A percentile compares a stretch with the other conserved stretches of the same genome.
phyloP scores from a whole-genome alignment of 1,139 yeast genomes.

The Barnettozyma hawaiiensis region DNA sequence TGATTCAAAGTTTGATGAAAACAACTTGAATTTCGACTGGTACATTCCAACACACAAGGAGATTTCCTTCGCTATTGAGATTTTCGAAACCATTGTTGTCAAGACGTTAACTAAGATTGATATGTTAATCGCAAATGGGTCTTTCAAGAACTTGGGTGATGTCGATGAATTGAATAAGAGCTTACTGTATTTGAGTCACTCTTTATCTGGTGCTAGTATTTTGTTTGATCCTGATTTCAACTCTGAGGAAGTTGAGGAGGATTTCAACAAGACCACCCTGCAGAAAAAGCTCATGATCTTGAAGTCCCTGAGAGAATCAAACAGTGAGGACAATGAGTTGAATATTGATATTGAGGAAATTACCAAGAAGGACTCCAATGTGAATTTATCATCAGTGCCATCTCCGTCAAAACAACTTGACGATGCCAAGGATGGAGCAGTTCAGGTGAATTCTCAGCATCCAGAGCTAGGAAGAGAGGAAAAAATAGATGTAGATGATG shows the following conservation, averaged over 20 bases:
- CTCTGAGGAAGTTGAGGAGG: conserved; percentile 23
- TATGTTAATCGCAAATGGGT: conserved; percentile 22
- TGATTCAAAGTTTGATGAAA: conserved; percentile 35
- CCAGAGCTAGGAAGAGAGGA: conserved; percentile 2
- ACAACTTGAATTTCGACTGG: conserved; percentile 63
- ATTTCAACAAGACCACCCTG: conserved; percentile 20
- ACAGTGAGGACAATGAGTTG: conserved; percentile 29
- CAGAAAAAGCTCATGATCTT: conserved; percentile 30
- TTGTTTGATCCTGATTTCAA: conserved; percentile 63
- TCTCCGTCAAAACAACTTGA: conserved; percentile 28
- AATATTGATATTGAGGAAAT: conserved; percentile 33
- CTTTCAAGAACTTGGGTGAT: conserved; percentile 16
- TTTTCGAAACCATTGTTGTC: conserved; percentile 48
- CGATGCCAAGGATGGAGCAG: conserved; percentile 23
- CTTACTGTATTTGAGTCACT: conserved; percentile 52
- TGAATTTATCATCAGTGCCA: conserved; percentile 28
- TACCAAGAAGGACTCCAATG: conserved; percentile 14
- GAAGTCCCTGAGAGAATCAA: conserved; percentile 30
- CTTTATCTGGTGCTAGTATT: conserved; percentile 69
- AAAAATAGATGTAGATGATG: conserved; percentile 13
- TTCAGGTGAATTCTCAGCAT: conserved; percentile 20
- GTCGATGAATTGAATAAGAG: conserved; percentile 50
- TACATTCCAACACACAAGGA: conserved; percentile 58
- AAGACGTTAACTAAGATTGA: conserved; percentile 41
- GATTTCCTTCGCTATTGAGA: conserved; percentile 54